phyloP scores from a whole-genome alignment of 176 grass and related monocot species.

The Oryza australiensis region DNA sequence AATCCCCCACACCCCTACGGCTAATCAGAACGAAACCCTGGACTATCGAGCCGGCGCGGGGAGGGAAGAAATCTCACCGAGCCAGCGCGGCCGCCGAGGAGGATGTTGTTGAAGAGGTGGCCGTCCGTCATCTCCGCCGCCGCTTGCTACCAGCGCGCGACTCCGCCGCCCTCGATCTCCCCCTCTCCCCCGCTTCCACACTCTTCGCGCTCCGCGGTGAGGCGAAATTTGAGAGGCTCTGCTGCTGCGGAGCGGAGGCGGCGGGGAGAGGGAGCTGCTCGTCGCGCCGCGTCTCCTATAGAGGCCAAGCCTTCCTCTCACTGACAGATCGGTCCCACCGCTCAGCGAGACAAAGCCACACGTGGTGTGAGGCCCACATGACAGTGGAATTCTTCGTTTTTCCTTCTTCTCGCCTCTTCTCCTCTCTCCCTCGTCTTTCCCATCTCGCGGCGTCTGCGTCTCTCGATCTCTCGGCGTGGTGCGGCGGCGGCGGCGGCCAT shows the following conservation, averaged over 20 bases:
- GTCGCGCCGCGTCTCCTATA: background rate
- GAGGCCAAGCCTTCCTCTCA: background rate
- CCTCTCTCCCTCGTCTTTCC: background rate
- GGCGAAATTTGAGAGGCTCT: background rate
- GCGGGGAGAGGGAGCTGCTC: background rate
- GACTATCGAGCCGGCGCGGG: background rate
- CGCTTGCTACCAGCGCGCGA: background rate
- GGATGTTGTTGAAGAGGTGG: conserved; percentile 74
- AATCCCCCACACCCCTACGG: background rate
- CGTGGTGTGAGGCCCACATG: background rate
- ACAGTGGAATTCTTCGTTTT: background rate
- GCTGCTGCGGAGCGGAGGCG: background rate
- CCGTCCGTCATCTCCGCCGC: conserved; percentile 65
- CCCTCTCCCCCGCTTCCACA: background rate
- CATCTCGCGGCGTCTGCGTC: background rate
- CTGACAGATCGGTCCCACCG: background rate
- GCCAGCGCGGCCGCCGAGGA: conserved; percentile 80
- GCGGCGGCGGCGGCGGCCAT: conserved; percentile 35
- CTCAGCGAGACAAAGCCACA: background rate
- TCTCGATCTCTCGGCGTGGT: background rate
- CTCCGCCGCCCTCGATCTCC: background rate
- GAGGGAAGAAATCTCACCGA: conserved; percentile 50
- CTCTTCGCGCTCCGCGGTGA: conserved; percentile 12
- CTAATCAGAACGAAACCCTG: conserved; percentile 20
- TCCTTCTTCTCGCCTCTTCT: background rate